phyloP scores from a whole-genome alignment of 495 filamentous ascomycete genomes.

The Apodospora peruviana region DNA sequence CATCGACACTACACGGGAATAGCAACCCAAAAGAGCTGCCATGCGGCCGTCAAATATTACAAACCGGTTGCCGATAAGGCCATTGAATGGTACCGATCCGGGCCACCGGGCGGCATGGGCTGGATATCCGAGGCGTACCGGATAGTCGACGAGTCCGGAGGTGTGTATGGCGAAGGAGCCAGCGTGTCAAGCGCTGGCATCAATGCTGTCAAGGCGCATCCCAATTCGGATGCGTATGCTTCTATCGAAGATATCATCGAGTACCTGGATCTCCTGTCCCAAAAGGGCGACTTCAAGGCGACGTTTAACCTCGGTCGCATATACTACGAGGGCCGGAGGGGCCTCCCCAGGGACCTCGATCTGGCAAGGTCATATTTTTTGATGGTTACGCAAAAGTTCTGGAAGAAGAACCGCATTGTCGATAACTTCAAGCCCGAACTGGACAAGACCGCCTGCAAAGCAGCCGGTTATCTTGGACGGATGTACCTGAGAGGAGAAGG shows the following conservation, averaged over 20 bases:
- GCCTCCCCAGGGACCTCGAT: conserved; percentile 64
- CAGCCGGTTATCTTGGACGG: conserved; percentile 83
- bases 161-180: conserved; percentile 91
- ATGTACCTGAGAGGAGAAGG: conserved; percentile 95
- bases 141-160: conserved; percentile 82
- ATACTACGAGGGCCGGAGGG: conserved; percentile 82
- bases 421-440: conserved; percentile 48
- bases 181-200: conserved; percentile 85
- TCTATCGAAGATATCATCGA: conserved; percentile 91
- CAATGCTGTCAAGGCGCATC: conserved; percentile 67
- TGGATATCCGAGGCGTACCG: conserved; percentile 70
- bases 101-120: conserved; percentile 83
- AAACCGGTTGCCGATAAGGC: conserved; percentile 92
- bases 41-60: conserved; percentile 80
- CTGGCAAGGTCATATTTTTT: conserved; percentile 79
- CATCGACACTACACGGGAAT: conserved; percentile 85
- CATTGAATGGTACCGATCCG: conserved; percentile 75
- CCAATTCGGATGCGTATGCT: conserved; percentile 68
- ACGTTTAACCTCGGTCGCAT: conserved; percentile 84
- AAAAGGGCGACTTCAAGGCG: conserved; percentile 88
- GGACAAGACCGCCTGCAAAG: conserved; percentile 81
- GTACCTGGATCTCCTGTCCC: conserved; percentile 87
- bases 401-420: conserved; percentile 55
- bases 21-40: conserved; percentile 77
- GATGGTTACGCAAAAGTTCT: conserved; percentile 76